phyloP scores from a whole-genome alignment of 495 filamentous ascomycete species.

The Parachaetomium inaequale region DNA sequence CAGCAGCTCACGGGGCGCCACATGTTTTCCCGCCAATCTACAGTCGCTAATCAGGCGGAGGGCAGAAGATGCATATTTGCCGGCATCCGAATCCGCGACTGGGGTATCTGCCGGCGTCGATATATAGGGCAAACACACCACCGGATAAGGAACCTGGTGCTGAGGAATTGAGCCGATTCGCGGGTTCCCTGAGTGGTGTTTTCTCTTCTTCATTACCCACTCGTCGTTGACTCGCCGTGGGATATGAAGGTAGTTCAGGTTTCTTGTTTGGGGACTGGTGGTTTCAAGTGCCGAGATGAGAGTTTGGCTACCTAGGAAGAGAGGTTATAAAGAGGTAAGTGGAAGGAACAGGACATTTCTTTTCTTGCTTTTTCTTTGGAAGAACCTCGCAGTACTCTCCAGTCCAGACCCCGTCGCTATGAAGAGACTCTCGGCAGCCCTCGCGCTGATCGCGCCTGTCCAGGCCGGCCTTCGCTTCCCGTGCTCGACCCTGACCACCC shows the following conservation, averaged over 20 bases:
- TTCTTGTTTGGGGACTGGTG: neutral
- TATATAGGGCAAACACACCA: neutral
- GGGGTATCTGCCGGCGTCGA: neutral
- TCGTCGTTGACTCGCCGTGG: neutral
- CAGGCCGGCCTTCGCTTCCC: constrained; percentile 21
- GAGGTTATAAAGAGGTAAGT: neutral
- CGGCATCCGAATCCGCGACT: neutral
- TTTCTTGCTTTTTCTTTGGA: neutral
- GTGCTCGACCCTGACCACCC: constrained; percentile 26
- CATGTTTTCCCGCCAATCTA: too few species aligned
- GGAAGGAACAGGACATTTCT: neutral
- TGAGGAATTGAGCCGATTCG: neutral
- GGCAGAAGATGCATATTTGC: neutral
- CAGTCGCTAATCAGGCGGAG: too few species aligned
- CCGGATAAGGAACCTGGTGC: neutral
- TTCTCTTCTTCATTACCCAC: neutral
- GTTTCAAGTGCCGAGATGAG: neutral
- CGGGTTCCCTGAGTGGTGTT: neutral
- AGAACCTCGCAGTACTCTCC: neutral
- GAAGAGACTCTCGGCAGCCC: constrained; percentile 8
- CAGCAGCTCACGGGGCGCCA: too few species aligned
- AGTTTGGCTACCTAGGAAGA: neutral
- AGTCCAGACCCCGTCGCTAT: neutral
- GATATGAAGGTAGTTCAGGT: neutral
- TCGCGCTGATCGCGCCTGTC: constrained; percentile 5